Evolutionary conservation across 1,139 yeast genomes (phyloP).

Genomic region (Suhomyces atakaporum): DNA sequence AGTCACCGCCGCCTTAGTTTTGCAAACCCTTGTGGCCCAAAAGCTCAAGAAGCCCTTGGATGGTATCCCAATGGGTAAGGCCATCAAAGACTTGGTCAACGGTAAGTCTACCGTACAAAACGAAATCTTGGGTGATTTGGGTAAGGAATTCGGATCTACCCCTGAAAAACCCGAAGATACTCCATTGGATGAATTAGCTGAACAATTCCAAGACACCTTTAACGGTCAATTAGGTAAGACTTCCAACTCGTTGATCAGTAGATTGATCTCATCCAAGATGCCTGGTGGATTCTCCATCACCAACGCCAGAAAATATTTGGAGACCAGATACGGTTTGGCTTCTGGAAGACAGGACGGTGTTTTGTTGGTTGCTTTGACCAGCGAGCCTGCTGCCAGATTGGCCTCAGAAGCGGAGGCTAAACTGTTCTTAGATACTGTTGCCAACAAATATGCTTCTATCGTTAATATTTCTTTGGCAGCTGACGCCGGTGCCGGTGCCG

Average conservation of each 20-base stretch:
- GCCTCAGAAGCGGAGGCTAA: constrained; percentile 88
- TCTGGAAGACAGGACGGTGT: constrained; percentile 93
- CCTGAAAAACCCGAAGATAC: constrained; percentile 99
- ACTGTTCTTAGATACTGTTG: constrained; percentile 76
- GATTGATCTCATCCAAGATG: constrained; percentile 95
- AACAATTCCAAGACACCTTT: constrained; percentile 88
- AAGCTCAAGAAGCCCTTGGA: constrained; percentile 90
- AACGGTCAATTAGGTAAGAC: constrained; percentile 90
- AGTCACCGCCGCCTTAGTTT: constrained; percentile 75
- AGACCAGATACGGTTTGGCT: constrained; percentile 88
- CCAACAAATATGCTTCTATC: constrained; percentile 80
- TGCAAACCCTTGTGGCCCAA: constrained; percentile 92
- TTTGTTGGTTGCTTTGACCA: constrained; percentile 76
- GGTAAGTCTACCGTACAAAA: constrained; percentile 98
- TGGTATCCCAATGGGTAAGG: constrained; percentile 83
- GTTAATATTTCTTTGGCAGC: constrained; percentile 78
- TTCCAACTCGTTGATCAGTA: constrained; percentile 81
- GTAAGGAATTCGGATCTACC: constrained; percentile 95
- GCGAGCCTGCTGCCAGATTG: constrained; percentile 89
- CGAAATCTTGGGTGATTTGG: constrained; percentile 96
- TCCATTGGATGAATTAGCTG: constrained; percentile 93
- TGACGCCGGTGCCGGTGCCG: constrained; percentile 56
- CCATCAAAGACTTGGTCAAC: constrained; percentile 94
- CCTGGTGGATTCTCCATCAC: constrained; percentile 98
- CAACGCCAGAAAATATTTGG: constrained; percentile 86